Conservation (phyloP, 176 grass and related monocot genomes). For the Carex cristatella region DNA sequence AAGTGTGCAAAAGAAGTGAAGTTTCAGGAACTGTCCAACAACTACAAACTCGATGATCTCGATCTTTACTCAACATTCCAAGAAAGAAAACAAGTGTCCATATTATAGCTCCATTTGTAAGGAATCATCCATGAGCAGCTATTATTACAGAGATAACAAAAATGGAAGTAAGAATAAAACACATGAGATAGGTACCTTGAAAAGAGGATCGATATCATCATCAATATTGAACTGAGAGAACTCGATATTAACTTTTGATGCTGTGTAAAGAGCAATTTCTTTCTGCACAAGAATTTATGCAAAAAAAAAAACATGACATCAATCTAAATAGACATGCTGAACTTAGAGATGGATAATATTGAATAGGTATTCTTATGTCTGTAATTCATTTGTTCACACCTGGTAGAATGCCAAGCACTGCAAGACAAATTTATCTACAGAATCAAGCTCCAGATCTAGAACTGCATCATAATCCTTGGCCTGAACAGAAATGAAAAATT, state of each 20-base stretch:
- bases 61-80: not conserved
- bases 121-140: not conserved
- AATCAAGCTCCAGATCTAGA: slow-evolving; percentile 95
- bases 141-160: not conserved
- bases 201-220: slow-evolving; percentile 88
- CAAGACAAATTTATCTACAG: slow-evolving; percentile 97
- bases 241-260: slow-evolving; percentile 90
- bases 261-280: slow-evolving; percentile 95
- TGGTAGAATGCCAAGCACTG: slow-evolving; percentile 98
- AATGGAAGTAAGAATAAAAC: not conserved
- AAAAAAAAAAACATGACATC: slow-evolving; percentile 22
- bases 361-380: slow-evolving; percentile 23
- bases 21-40: not conserved
- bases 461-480: slow-evolving; percentile 92
- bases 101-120: not conserved
- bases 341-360: slow-evolving; percentile 16
- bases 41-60: not conserved
- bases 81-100: not conserved
- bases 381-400: slow-evolving; percentile 35
- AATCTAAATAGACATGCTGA: slow-evolving; percentile 10
- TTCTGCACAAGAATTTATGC: slow-evolving; percentile 52
- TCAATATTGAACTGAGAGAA: slow-evolving; percentile 99
- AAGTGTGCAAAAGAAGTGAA: not conserved
- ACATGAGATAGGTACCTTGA: slow-evolving; percentile 54
- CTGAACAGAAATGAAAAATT: slow-evolving; percentile 37